Conservation (phyloP, 83 land plant species). For the Thuja plicata region DNA sequence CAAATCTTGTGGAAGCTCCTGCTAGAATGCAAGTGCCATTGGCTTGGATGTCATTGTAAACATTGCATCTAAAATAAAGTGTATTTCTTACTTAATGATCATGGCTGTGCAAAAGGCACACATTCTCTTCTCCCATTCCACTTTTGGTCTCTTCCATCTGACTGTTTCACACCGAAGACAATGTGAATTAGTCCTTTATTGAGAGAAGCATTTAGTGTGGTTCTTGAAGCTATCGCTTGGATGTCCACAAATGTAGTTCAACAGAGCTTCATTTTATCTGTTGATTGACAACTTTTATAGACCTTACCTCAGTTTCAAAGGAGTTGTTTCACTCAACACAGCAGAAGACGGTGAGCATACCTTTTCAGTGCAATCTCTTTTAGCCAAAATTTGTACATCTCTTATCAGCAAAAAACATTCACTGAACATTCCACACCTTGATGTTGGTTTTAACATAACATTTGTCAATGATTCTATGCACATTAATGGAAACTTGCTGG, state of each 20-base stretch:
- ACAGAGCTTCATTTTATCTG: not conserved
- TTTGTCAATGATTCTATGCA: not conserved
- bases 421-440: not conserved
- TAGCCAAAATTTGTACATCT: not conserved
- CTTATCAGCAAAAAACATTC: not conserved
- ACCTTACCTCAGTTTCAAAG: not conserved
- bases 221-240: not conserved
- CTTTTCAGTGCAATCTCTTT: not conserved
- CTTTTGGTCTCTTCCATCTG: too few relatives aligned
- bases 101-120: too few relatives aligned
- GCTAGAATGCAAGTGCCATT: too few relatives aligned
- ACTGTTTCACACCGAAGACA: too few relatives aligned
- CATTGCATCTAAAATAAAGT: too few relatives aligned
- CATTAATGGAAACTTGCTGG: not conserved
- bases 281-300: not conserved
- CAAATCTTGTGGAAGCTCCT: too few relatives aligned
- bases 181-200: too few relatives aligned
- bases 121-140: too few relatives aligned
- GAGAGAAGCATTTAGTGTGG: not conserved
- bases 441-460: not conserved
- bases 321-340: not conserved
- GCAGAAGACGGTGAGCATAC: not conserved
- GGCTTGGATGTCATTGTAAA: too few relatives aligned
- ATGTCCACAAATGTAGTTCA: not conserved
- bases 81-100: too few relatives aligned